Evolutionary conservation across 108 stramenopile genomes (phyloP).

Genomic region (Bacterosira constricta): DNA sequence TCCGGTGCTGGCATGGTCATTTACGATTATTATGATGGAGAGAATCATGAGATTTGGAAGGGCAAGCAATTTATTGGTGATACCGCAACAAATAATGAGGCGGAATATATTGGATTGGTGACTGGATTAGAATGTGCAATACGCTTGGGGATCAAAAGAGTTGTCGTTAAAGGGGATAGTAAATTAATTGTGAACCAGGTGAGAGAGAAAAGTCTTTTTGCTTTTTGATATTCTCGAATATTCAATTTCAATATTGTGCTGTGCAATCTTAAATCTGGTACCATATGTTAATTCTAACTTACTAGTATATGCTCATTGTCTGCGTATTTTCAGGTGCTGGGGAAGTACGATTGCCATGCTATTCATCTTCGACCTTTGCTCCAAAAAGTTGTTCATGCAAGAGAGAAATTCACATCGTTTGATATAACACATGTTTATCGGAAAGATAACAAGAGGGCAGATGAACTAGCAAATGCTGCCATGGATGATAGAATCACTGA

Average conservation of each 20-base stretch:
- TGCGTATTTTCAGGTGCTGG: no score
- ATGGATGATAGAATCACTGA: constrained; percentile 54
- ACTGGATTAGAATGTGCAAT: constrained; percentile 44
- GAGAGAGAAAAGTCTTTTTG: no score
- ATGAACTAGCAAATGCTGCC: constrained; percentile 74
- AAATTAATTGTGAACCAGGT: constrained; percentile 72
- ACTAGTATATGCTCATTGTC: no score
- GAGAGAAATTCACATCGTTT: not conserved
- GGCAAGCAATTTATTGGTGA: constrained; percentile 38
- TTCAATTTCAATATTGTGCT: no score
- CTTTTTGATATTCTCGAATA: no score
- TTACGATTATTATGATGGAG: constrained; percentile 2
- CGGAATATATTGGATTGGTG: constrained; percentile 69
- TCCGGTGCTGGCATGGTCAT: constrained; percentile 28
- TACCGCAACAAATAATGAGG: constrained; percentile 68
- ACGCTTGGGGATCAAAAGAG: not conserved
- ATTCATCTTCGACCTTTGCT: constrained; percentile 38
- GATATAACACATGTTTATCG: constrained; percentile 59
- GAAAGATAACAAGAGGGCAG: constrained; percentile 59
- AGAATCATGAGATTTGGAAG: not conserved
- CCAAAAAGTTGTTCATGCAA: not conserved
- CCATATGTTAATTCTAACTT: no score
- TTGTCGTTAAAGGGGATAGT: constrained; percentile 61
- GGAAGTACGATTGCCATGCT: constrained; percentile 50
- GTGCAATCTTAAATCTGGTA: no score